Evolutionary conservation across 345 rosid genomes (phyloP), one percentile per base, ranked within the genome.

Genomic region (Citrus unshiu): DNA sequence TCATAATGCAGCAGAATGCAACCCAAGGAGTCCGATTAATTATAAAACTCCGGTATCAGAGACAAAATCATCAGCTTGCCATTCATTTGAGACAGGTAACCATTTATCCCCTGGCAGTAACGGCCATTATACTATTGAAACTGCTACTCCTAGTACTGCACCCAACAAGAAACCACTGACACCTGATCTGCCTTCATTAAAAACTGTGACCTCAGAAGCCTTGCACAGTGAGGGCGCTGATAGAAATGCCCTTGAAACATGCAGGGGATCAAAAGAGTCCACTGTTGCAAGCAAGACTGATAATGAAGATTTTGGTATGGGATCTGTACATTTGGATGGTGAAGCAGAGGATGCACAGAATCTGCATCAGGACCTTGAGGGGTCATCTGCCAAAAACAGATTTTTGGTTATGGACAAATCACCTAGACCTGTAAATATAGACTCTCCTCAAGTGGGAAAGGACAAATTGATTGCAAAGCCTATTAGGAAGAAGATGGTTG

Each of bases 401-500:
- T 79, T 76, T 68, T 54, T 73, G 70, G 86, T 58, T 75, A 34
- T 56, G 67, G 81, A 68, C 68, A 79, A 78, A 81, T 76, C 84
- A 81, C 80, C 60, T 60, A 49, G 57, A 43, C 73, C 79, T 70
- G 74, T 80, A 60, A 71, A 78, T 56, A 37, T 68, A 70, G 83
- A 84, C 81, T 68, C 66, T 24, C 78, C 34, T 73, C 70, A 74
- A 72, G 89, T 76, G 73, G 87, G 32, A 77, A 83, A 54, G 66
- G 79, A 59, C 27, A 83, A 79, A 68, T 77, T 56, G 69, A 79
- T 67, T 51, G 64, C 77, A 75, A 89, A 70, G 77, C 88, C 78
- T 39, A 57, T 43, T 54, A 82, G 75, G 85, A 91, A 84, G 86
- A 91, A 87, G 85, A 70, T 54, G 73, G 73, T 82, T 80, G 69